Conservation (phyloP, 2,329 filamentous ascomycete genomes). For the Penicillium concentricum region DNA sequence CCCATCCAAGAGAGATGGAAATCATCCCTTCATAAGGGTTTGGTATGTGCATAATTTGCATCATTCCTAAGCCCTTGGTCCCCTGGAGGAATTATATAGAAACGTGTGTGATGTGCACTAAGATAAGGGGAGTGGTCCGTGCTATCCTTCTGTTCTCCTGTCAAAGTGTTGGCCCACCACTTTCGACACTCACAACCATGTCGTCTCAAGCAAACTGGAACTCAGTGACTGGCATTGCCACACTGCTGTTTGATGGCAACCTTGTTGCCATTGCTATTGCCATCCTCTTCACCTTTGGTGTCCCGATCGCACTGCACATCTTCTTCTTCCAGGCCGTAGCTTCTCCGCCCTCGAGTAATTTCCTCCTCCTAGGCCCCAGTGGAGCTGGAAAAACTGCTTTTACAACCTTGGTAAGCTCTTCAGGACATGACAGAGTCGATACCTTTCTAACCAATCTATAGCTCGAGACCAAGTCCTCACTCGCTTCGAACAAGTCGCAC, state of each 20-base stretch:
- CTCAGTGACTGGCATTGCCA: constrained; percentile 39
- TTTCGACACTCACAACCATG: constrained; percentile 24
- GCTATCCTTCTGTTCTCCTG: neutral
- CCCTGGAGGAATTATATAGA: neutral
- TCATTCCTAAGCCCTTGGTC: neutral
- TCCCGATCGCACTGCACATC: constrained; percentile 76
- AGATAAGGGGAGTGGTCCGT: neutral
- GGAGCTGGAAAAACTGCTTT: constrained; percentile 86
- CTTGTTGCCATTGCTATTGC: constrained; percentile 61
- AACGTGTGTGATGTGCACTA: neutral
- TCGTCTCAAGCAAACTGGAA: constrained; percentile 36
- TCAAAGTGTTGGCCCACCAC: constrained; percentile 3
- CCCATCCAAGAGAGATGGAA: neutral
- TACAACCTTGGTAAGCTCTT: constrained; percentile 64
- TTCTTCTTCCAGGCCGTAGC: constrained; percentile 67
- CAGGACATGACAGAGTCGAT: neutral
- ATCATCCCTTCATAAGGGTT: constrained; percentile 5
- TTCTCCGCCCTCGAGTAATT: constrained; percentile 65
- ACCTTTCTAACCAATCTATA: constrained; percentile 15
- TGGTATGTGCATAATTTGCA: constrained; percentile 6
- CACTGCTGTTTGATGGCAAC: constrained; percentile 45
- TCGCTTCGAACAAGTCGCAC: constrained; percentile 33
- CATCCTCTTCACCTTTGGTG: constrained; percentile 65
- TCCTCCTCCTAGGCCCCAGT: constrained; percentile 76
- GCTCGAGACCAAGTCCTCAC: constrained; percentile 48